Evolutionary conservation across 768 basidiomycete species (phyloP).

Genomic region (Lentinula guzmanii): DNA sequence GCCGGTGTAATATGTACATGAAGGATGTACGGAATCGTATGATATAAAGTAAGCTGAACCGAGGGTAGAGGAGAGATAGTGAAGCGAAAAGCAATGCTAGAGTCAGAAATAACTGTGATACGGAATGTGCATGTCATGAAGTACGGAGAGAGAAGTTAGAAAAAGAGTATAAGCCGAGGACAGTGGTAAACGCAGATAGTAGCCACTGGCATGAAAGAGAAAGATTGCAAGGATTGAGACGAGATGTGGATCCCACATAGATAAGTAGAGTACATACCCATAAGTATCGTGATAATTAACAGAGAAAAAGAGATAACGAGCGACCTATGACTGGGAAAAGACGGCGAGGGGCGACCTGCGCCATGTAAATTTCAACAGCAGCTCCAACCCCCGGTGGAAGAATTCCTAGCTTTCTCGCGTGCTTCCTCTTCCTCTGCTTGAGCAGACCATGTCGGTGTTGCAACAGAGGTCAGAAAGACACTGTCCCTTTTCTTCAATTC

Average conservation of each 20-base stretch:
- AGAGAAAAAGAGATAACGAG: slow-evolving; percentile 12
- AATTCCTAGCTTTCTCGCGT: slow-evolving; percentile 42
- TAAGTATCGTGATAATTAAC: slow-evolving; percentile 9
- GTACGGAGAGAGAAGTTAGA: slow-evolving; percentile 15
- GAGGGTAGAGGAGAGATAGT: slow-evolving; percentile 20
- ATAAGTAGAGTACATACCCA: slow-evolving; percentile 9
- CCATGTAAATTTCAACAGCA: slow-evolving; percentile 50
- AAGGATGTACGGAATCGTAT: slow-evolving; percentile 30
- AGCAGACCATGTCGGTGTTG: slow-evolving; percentile 69
- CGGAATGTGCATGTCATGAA: slow-evolving; percentile 12
- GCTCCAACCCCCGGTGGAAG: slow-evolving; percentile 48
- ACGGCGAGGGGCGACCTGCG: slow-evolving; percentile 7
- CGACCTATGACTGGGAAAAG: slow-evolving; percentile 9
- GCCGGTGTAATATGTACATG: slow-evolving; percentile 19
- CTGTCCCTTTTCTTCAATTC: slow-evolving; percentile 78
- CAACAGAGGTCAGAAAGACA: slow-evolving; percentile 62
- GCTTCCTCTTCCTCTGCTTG: slow-evolving; percentile 81
- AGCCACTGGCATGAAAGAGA: slow-evolving; percentile 5
- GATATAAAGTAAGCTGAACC: slow-evolving; percentile 35
- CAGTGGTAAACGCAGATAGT: slow-evolving; percentile 20
- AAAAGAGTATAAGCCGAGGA: slow-evolving; percentile 7
- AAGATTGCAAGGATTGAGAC: slow-evolving; percentile 12
- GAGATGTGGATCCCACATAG: slow-evolving; percentile 1
- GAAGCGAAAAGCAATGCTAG: slow-evolving; percentile 11
- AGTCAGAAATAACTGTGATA: slow-evolving; percentile 5